These are phyloP conservation scores for Dothideomycetidae sp. DNA, from an alignment of 2,329 filamentous ascomycete genomes.

Conservation along the genomic window DNA sequence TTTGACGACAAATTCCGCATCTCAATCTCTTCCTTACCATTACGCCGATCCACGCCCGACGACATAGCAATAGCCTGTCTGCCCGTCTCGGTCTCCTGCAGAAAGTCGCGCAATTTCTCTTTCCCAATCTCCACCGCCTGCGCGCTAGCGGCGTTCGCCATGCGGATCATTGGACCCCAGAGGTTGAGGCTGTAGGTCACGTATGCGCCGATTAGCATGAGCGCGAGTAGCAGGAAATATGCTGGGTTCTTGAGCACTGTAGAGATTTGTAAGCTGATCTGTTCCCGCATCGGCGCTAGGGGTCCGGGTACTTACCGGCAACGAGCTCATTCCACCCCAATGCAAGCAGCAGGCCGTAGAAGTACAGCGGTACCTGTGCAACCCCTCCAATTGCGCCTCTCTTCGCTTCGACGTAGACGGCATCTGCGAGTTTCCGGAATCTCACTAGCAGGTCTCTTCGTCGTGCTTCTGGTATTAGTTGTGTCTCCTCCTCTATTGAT, in stretches of 20 bases:
- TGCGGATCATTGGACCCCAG: conserved; percentile 88
- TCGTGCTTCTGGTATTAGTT: conserved; percentile 78
- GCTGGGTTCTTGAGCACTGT: conserved; percentile 83
- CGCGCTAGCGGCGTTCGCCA: conserved; percentile 74
- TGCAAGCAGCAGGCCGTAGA: conserved; percentile 76
- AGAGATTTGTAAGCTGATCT: not conserved
- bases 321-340: conserved; percentile 98
- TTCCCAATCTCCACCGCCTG: conserved; percentile 88
- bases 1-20: conserved; percentile 48
- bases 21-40: conserved; percentile 22
- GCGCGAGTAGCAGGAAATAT: conserved; percentile 77
- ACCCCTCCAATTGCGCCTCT: conserved; percentile 90
- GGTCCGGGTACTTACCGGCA: conserved; percentile 50
- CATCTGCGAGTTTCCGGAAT: conserved; percentile 97
- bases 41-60: conserved; percentile 5
- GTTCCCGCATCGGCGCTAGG: no score
- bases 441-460: conserved; percentile 80
- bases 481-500: conserved; percentile 92
- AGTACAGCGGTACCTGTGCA: conserved; percentile 85
- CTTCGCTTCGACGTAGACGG: conserved; percentile 96
- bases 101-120: conserved; percentile 76
- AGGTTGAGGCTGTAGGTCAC: conserved; percentile 88
- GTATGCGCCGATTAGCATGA: conserved; percentile 65
- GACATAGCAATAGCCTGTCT: conserved; percentile 71
- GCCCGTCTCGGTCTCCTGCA: conserved; percentile 75